A percentile compares a stretch with the other conserved stretches of the same genome.
Conservation (phyloP, 2,329 filamentous ascomycete species). For the Alternaria alternata region DNA sequence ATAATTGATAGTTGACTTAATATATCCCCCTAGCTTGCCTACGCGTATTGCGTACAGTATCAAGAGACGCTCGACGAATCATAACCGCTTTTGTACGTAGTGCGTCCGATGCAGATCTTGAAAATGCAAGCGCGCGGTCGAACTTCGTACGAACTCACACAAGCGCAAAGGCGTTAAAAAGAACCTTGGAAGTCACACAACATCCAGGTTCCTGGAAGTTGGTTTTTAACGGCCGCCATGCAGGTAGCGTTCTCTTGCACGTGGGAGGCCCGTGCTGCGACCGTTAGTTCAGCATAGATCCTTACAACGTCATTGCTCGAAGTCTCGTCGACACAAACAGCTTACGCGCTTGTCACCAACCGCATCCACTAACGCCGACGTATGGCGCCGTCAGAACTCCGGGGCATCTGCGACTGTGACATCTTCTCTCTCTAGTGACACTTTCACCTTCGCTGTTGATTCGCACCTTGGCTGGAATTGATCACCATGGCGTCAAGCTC, state of each 20-base stretch:
- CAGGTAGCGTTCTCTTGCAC: conserved; percentile 15
- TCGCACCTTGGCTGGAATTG: not conserved
- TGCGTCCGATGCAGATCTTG: not conserved
- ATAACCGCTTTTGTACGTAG: not conserved
- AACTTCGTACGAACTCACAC: not conserved
- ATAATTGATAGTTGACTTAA: conserved; percentile 1
- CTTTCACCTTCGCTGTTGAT: not conserved
- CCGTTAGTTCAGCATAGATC: conserved; percentile 18
- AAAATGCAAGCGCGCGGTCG: not conserved
- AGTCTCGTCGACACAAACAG: conserved; percentile 22
- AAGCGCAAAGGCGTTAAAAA: not conserved
- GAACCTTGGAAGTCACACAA: conserved; percentile 1
- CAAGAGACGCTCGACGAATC: not conserved
- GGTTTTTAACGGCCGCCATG: conserved; percentile 16
- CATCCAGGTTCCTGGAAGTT: conserved; percentile 5
- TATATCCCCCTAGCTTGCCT: not conserved
- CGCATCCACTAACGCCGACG: conserved; percentile 18
- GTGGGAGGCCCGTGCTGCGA: conserved; percentile 15
- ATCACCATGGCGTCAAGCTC: conserved; percentile 46
- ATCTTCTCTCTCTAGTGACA: conserved; percentile 4
- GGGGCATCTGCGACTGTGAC: conserved; percentile 11
- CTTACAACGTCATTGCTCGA: conserved; percentile 24
- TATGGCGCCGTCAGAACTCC: conserved; percentile 20
- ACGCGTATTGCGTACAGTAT: not conserved
- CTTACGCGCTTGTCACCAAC: conserved; percentile 19